A percentile compares a stretch with the other conserved stretches of the same genome.
These are phyloP conservation scores for Hura crepitans DNA, from an alignment of 441 rosid genomes.

Conservation along the genomic window DNA sequence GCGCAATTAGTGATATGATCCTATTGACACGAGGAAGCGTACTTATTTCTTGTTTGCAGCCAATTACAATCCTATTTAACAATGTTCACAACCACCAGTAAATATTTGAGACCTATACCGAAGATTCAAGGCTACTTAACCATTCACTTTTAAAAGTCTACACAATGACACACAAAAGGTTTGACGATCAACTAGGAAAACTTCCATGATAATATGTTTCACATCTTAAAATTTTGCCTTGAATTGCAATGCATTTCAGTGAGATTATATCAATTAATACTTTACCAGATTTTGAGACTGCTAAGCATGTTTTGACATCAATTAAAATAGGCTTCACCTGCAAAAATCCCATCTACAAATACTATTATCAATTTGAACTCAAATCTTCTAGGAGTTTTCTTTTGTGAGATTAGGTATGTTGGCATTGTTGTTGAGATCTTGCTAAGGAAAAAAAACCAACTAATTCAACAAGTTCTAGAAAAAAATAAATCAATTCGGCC, in stretches of 20 bases:
- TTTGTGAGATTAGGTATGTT: neutral
- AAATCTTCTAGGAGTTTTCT: neutral
- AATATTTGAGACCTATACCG: neutral
- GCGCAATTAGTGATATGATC: neutral
- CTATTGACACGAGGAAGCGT: neutral
- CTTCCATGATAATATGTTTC: neutral
- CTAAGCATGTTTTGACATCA: neutral
- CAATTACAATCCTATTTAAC: neutral
- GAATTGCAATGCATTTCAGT: neutral
- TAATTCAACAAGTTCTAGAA: neutral
- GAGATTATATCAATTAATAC: no score
- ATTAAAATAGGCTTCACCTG: neutral
- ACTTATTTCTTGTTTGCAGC: neutral
- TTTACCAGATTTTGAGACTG: no score
- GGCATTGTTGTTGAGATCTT: neutral
- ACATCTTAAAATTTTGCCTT: neutral
- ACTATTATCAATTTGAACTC: neutral
- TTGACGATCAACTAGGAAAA: neutral
- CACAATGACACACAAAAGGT: neutral
- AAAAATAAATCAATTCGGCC: neutral
- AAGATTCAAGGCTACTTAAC: neutral
- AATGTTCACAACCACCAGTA: neutral
- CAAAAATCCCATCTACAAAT: neutral
- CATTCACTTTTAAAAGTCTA: neutral
- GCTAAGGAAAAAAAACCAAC: neutral